Evolutionary conservation across 768 basidiomycete genomes (phyloP).

Genomic region (Hericium coralloides): DNA sequence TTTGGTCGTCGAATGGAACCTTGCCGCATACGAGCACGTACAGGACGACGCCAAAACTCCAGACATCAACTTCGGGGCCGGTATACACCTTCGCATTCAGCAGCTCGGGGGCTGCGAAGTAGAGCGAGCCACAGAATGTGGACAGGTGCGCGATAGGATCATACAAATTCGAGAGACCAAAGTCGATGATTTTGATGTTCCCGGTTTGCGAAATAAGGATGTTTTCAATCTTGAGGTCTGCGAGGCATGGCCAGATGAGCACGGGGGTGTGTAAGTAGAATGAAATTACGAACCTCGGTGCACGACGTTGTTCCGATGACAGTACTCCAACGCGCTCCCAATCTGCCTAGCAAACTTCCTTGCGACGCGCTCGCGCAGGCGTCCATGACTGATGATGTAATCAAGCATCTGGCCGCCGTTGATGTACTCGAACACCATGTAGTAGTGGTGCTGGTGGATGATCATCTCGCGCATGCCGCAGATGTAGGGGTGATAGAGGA

Average conservation of each 20-base stretch:
- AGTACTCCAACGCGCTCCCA: constrained; percentile 92
- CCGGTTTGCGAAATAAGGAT: constrained; percentile 98
- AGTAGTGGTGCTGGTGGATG: constrained; percentile 95
- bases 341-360: constrained; percentile 98
- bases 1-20: constrained; percentile 98
- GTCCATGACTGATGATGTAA: constrained; percentile 97
- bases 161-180: constrained; percentile 94
- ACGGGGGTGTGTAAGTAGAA: constrained; percentile 3
- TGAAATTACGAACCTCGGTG: constrained; percentile 60
- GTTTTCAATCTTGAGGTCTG: constrained; percentile 98
- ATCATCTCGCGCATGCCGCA: constrained; percentile 99
- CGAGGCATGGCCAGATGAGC: neutral
- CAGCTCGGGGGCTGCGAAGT: constrained; percentile 97
- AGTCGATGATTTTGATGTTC: constrained; percentile 99
- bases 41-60: constrained; percentile 98
- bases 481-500: constrained; percentile 97
- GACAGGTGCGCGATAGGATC: constrained; percentile 74
- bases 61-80: constrained; percentile 96
- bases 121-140: constrained; percentile 96
- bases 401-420: constrained; percentile 99
- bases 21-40: constrained; percentile 98
- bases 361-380: constrained; percentile 90
- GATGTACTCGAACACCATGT: constrained; percentile 99
- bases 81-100: constrained; percentile 96
- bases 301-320: constrained; percentile 94